Conservation (phyloP, 495 filamentous ascomycete genomes). For the Wilcoxina mikolae region DNA sequence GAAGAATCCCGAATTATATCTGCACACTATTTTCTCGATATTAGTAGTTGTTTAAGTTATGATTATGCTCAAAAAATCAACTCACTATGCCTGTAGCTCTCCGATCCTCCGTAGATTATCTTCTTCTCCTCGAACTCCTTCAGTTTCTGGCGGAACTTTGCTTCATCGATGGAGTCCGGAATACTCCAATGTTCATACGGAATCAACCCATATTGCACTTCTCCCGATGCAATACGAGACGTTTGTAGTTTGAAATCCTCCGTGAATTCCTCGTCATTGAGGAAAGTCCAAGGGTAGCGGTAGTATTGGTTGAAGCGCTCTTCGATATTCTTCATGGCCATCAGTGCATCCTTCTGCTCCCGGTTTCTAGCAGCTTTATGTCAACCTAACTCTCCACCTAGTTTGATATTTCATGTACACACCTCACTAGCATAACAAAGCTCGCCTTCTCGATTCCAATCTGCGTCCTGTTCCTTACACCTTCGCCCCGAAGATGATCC, state of each 20-base stretch:
- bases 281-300: conserved; percentile 98
- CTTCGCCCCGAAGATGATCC: conserved; percentile 1
- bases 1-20: conserved; percentile 97
- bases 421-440: conserved; percentile 6
- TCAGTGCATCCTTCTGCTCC: conserved; percentile 4
- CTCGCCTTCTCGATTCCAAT: conserved; percentile 4
- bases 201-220: conserved; percentile 37
- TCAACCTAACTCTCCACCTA: not conserved
- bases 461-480: conserved; percentile 5
- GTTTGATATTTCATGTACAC: not conserved
- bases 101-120: conserved; percentile 74
- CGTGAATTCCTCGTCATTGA: conserved; percentile 87
- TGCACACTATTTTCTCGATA: conserved; percentile 47
- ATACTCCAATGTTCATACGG: conserved; percentile 87
- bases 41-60: not conserved
- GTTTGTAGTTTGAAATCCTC: conserved; percentile 40
- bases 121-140: conserved; percentile 66
- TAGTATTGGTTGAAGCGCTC: conserved; percentile 64
- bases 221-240: not conserved
- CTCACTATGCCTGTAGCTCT: conserved; percentile 75
- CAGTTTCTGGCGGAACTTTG: conserved; percentile 68
- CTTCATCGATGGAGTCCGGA: conserved; percentile 78
- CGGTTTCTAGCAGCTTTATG: not conserved
- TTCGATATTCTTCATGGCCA: conserved; percentile 24
- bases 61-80: not conserved